Evolutionary conservation across 139 green algal genomes (phyloP), one percentile per base, ranked within the genome.

Genomic region (Chlorella sorokiniana): DNA sequence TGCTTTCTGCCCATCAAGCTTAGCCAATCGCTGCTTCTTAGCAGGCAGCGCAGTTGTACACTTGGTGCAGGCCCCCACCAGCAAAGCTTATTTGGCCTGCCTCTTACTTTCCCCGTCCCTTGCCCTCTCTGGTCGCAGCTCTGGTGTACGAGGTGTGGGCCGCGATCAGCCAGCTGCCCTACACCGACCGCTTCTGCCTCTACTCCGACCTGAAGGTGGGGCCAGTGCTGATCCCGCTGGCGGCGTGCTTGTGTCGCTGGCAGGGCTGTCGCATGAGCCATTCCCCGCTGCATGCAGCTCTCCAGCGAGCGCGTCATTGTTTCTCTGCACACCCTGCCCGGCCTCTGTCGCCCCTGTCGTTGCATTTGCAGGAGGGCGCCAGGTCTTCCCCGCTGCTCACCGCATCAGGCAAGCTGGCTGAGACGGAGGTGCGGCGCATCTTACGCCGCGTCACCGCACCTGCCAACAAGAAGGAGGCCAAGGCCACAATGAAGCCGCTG

Each of bases 131-230:
- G 33, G n/a, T 90, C 65, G 76, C 86, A 14, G 88, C 84, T 1
- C 70, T 95, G 35, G 83, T 84, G 4, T 51, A 62, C 20, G 89
- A 95, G 84, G 75, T 95, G 40, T 98, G 94, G 94, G 78, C 79
- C 3, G 81, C 92, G n/a, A 75, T 98, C 35, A 44, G 72, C 11
- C 64, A 89, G 69, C 83, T 98, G 54, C 91, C 89, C 16, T 95
- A 90, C 81, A 78, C 78, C 38, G 45, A 83, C 1, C 86, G 92
- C 31, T 96, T 90, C 77, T 79, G 75, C 33, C 63, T 94, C 14
- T 96, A 96, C 51, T 73, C 56, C 16, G 83, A 89, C 37, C 74
- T 87, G 25, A 84, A 74, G 82, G 90, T 84, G 73, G 10, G 75
- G 8, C 23, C 27, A 37, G 31, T 20, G 14, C 29, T 37, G n/a